phyloP scores from a whole-genome alignment of 805 yeast species.

The Pichia cabralensis region DNA sequence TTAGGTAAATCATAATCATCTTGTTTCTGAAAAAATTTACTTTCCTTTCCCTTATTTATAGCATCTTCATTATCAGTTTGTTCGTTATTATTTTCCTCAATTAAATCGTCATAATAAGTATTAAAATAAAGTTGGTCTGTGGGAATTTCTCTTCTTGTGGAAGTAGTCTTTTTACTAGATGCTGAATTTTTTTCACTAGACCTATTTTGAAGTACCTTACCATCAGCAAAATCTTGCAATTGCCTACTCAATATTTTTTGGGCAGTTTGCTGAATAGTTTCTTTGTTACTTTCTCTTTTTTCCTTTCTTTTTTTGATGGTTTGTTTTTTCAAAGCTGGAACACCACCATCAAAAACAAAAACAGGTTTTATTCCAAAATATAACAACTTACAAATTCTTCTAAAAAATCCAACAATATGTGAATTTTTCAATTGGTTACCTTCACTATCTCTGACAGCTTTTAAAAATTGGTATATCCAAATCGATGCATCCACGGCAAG shows the following conservation, averaged over 20 bases:
- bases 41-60: constrained; percentile 17
- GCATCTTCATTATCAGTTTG: no score
- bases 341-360: constrained; percentile 94
- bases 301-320: constrained; percentile 70
- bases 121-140: constrained; percentile 21
- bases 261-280: constrained; percentile 66
- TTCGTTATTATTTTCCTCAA: constrained; percentile 12
- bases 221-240: constrained; percentile 46
- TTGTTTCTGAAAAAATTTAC: constrained; percentile 34
- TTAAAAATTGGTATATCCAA: constrained; percentile 95
- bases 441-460: constrained; percentile 81
- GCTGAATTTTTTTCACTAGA: neutral
- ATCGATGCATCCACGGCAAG: constrained; percentile 97
- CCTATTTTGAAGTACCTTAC: neutral
- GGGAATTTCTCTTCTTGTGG: constrained; percentile 7
- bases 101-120: constrained; percentile 30
- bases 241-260: constrained; percentile 71
- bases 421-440: constrained; percentile 72
- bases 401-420: constrained; percentile 90
- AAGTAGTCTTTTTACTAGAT: neutral
- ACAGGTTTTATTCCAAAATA: constrained; percentile 84
- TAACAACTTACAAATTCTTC: constrained; percentile 83
- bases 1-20: constrained; percentile 87
- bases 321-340: constrained; percentile 69
- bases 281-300: constrained; percentile 63